These are phyloP conservation scores for Lathyrus oleraceus DNA, from an alignment of 306 rosid genomes.

Conservation along the genomic window DNA sequence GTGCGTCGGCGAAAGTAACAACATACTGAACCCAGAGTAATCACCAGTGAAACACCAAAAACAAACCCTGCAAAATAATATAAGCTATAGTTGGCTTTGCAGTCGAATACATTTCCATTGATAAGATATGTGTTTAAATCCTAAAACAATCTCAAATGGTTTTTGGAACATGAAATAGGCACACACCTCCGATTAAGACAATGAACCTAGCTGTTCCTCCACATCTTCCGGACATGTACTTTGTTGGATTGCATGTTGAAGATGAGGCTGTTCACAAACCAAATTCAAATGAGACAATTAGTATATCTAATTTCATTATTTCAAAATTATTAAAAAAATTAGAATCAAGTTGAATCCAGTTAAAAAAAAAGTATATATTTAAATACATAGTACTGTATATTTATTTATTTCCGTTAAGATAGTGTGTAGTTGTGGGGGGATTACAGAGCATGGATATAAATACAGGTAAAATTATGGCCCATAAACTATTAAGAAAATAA, in stretches of 20 bases:
- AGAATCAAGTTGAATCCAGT: background rate
- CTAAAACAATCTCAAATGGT: background rate
- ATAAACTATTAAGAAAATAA: too few species aligned
- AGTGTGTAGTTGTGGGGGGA: too few species aligned
- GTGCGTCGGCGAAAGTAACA: conserved; percentile 62
- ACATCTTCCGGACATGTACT: conserved; percentile 66
- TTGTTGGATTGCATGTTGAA: conserved; percentile 54
- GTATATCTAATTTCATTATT: background rate
- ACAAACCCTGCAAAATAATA: conserved; percentile 49
- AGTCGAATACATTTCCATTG: background rate
- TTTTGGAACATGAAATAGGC: background rate
- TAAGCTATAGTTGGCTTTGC: background rate
- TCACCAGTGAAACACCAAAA: conserved; percentile 53
- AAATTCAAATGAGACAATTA: conserved; percentile 32
- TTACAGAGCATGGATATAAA: too few species aligned
- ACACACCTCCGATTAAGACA: conserved; percentile 72
- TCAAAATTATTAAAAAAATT: background rate
- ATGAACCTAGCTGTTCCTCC: conserved; percentile 64
- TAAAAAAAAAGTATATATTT: too few species aligned
- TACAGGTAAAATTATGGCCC: too few species aligned
- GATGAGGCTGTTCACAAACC: conserved; percentile 46
- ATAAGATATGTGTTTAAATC: background rate
- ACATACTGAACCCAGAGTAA: conserved; percentile 50
- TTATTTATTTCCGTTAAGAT: too few species aligned
- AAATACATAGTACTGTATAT: too few species aligned